phyloP scores from a whole-genome alignment of 139 green algal genomes.

The Closterium sp. region DNA sequence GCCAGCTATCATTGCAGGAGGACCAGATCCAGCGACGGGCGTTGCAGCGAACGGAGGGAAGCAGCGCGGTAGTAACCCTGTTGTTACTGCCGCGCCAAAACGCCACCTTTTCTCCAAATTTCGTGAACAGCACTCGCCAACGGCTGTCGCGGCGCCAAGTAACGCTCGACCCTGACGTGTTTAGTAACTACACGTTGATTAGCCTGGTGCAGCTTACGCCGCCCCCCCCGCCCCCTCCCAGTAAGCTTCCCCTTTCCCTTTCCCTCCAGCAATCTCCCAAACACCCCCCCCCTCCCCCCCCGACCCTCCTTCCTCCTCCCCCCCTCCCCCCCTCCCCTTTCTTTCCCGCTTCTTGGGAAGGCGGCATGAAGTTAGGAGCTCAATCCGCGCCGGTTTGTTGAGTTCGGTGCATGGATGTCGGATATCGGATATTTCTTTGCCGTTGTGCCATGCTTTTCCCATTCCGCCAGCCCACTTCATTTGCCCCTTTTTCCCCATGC shows the following conservation, averaged over 20 bases:
- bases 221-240: constrained; percentile 8
- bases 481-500: not conserved
- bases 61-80: not conserved
- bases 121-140: not conserved
- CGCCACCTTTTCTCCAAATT: not conserved
- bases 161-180: not conserved
- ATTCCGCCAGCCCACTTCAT: too few species aligned
- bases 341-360: too few species aligned
- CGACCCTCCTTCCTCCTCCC: not conserved
- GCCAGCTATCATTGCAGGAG: not conserved
- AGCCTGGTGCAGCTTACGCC: not conserved
- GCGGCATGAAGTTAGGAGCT: too few species aligned
- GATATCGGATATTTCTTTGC: too few species aligned
- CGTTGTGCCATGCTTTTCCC: too few species aligned
- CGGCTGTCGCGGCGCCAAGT: not conserved
- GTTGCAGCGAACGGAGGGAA: not conserved
- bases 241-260: constrained; percentile 1
- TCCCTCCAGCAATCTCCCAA: not conserved
- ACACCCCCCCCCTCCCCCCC: not conserved
- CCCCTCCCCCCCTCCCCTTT: not conserved
- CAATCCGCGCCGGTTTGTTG: too few species aligned
- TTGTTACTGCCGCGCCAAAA: not conserved
- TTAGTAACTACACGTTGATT: constrained; percentile 19
- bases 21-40: not conserved
- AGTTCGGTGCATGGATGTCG: too few species aligned